phyloP scores from a whole-genome alignment of 2,329 filamentous ascomycete species.

The Fusarium pseudocircinatum region DNA sequence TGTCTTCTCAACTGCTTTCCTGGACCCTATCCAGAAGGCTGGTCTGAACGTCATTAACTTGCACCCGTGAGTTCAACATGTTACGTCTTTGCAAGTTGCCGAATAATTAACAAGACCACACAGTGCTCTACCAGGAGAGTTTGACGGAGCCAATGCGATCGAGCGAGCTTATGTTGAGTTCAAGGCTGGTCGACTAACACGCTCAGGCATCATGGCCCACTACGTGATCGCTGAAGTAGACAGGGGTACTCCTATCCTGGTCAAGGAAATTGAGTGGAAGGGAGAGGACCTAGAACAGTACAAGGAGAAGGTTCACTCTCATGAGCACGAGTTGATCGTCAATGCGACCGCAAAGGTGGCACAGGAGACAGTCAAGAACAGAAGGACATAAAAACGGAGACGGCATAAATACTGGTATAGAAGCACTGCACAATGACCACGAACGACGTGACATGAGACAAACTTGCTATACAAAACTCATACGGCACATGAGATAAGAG shows the following conservation, averaged over 20 bases:
- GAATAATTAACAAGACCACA: constrained; percentile 50
- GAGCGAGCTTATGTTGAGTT: constrained; percentile 80
- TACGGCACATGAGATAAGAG: neutral
- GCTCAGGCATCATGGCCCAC: constrained; percentile 91
- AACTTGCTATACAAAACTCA: neutral
- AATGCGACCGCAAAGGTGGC: constrained; percentile 70
- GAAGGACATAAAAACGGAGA: constrained; percentile 5
- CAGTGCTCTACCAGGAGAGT: constrained; percentile 62
- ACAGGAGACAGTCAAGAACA: constrained; percentile 48
- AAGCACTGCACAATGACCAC: neutral
- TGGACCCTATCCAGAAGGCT: constrained; percentile 71
- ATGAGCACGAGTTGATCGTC: constrained; percentile 83
- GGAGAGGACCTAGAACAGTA: constrained; percentile 73
- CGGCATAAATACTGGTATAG: neutral
- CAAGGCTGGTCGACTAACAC: constrained; percentile 68
- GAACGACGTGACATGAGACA: neutral
- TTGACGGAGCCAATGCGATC: constrained; percentile 82
- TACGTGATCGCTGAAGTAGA: constrained; percentile 85
- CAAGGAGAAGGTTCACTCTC: constrained; percentile 76
- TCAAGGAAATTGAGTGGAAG: constrained; percentile 72
- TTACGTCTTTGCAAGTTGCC: constrained; percentile 38
- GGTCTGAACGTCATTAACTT: constrained; percentile 81
- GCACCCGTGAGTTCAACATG: constrained; percentile 78
- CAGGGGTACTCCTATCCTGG: constrained; percentile 77
- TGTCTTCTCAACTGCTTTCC: constrained; percentile 75